Base-by-base conservation (phyloP, 192 early-diverging fungal species). In the Glomus cerebriforme region DNA sequence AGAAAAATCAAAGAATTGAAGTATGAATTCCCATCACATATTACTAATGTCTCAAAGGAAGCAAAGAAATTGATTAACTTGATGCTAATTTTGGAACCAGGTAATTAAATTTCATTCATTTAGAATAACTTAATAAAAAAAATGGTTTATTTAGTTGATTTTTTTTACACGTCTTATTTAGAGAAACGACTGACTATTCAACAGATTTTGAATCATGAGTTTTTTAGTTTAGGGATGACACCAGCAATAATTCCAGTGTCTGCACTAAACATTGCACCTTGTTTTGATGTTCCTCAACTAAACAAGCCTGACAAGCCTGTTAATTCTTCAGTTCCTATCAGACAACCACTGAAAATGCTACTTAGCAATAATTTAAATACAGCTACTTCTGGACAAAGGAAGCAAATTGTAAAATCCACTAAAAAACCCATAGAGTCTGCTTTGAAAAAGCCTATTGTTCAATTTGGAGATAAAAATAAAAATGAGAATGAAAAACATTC, bases 21-120 rank as follows among this genome's bases (percentile, higher is more conserved):
- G 31, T 73, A 73, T 54, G 71, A 73, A 15, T 73, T 73, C 7
- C 71, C 71, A 54, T 19, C 43, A 31, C 6, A 54, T 73, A 73
- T 73, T 58, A 68, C 29, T n/a, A 32, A 80, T 31, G 73, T 80
- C 7, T 54, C 74, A 12, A 62, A 15, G 15, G 45, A 73, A 58
- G 95, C 90, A 1, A 89, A 91, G 73, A 79, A 86, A 24, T 85
- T 99, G 34, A 92, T 99, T 67, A 68, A 81, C 2, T 71, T 85
- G 19, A 79, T 98, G 22, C 87, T 98, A 19, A 88, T 88, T 27
- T 92, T 87, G 37, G 75, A 87, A 63, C 95, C 94, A 39, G 83
- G 83, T 84, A 79, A 62, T 39, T 82, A 7, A 37, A 24, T 22
- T 43, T 6, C n/a, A 24, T n/a, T 35, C n/a, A 68, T n/a, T n/a